Evolutionary conservation across 164 flowering plant species (phyloP), one percentile per base, ranked within the genome.

Genomic region (Tetracentron sinense): DNA sequence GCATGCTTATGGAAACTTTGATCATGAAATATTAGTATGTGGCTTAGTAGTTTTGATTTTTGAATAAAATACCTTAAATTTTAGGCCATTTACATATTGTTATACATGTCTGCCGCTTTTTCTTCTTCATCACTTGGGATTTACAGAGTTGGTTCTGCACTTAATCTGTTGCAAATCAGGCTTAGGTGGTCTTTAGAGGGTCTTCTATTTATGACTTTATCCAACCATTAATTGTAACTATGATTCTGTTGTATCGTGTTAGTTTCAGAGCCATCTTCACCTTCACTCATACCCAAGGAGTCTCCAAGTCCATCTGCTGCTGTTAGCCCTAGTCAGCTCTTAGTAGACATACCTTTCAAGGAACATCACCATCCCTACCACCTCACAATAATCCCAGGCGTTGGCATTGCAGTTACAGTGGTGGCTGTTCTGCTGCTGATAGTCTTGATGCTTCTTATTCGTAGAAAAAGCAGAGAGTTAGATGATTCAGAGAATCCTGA

Each of bases 351-450:
- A 31, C 67, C 83, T 35, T 48, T 38, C 23, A 74, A 72, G 44
- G 70, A 63, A 48, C 74, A 72, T 54, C 88, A 73, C 58, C 90
- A 71, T 72, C 58, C 71, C 44, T 81, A 78, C 72, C 94, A 69
- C 61, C 85, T 89, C 44, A 82, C 88, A 10, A 21, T 89, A 57
- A 57, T 90, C 71, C 83, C 85, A 57, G 73, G 74, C 20, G 58
- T 90, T 63, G 96, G 96, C 48, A 79, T 90, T 66, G 88, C 83
- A 10, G 79, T 95, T 48, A 82, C 91, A 16, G 84, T 73, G 3
- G 56, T 75, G 17, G 82, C 99, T 60, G 67, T 83, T 59, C 25
- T 79, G 60, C 75, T 88, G 79, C 75, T 95, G 71, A 31, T 82
- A 21, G 63, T 85, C 46, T 63, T 95, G 73, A 63, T 90, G 70